Conservation (phyloP, 2,329 filamentous ascomycete genomes). For the Aureobasidium sp. region DNA sequence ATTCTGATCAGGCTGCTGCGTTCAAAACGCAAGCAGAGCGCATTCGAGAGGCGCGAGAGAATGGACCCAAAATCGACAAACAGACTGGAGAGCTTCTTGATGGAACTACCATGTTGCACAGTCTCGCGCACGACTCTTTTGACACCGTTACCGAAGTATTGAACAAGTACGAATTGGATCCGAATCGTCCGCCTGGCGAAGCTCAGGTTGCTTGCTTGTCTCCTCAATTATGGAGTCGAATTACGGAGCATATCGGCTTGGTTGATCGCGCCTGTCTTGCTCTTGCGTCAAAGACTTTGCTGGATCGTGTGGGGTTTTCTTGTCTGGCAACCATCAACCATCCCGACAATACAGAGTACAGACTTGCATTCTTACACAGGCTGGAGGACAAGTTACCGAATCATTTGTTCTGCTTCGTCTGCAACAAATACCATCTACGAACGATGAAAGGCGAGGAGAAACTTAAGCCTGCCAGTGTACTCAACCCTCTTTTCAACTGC, state of each 20-base stretch:
- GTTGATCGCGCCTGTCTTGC: slow-evolving; percentile 45
- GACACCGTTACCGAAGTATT: slow-evolving; percentile 28
- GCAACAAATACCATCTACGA: slow-evolving; percentile 49
- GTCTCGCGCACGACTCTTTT: slow-evolving; percentile 31
- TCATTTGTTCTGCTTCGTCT: slow-evolving; percentile 55
- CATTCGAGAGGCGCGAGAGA: not conserved
- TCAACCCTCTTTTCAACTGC: slow-evolving; percentile 53
- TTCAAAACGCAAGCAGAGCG: slow-evolving; percentile 15
- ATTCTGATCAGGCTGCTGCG: not conserved
- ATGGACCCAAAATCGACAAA: slow-evolving; percentile 16
- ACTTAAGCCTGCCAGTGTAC: slow-evolving; percentile 46
- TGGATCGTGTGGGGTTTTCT: slow-evolving; percentile 35
- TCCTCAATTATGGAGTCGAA: slow-evolving; percentile 39
- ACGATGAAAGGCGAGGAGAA: slow-evolving; percentile 47
- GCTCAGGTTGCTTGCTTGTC: slow-evolving; percentile 40
- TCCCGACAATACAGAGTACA: slow-evolving; percentile 40
- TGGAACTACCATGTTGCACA: slow-evolving; percentile 33
- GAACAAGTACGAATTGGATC: slow-evolving; percentile 16
- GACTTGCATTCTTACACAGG: slow-evolving; percentile 44
- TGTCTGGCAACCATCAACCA: slow-evolving; percentile 35
- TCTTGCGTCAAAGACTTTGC: slow-evolving; percentile 43
- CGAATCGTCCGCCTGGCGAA: slow-evolving; percentile 26
- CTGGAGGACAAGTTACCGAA: slow-evolving; percentile 48
- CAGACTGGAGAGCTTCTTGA: slow-evolving; percentile 23
- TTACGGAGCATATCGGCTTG: slow-evolving; percentile 37